Base-by-base conservation (phyloP, 345 rosid species). In the Eucalyptus shirleyi region DNA sequence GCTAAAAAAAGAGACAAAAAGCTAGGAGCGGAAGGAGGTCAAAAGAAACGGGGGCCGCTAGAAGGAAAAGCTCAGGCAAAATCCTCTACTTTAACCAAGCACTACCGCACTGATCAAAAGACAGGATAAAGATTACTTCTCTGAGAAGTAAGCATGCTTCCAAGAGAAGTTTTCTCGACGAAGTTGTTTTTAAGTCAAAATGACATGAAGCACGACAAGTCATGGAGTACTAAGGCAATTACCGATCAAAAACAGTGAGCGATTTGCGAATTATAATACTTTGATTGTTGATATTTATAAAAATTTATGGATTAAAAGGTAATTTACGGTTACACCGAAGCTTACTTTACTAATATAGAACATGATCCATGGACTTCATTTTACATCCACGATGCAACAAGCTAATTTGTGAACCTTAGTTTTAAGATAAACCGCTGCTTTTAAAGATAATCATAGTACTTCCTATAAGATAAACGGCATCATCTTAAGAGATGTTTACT, bases 261-360 rank as follows among this genome's bases (percentile, higher is more conserved):
- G 0, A 59, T 59, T 26, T 1, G 4, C 0, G n/a, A 26, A 3
- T 59, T 10, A 59, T 59, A 5, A 59, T 15, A 12, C 59, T 21
- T 53, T 26, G 32, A 28, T 6, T 62, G 34, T 30, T 2, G 6
- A 53, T 19, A 37, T 72, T 37, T 72, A 72, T 4, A 34, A 72
- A 37, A 72, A 2, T 5, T 72, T 19, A 37, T 37, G 14, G 14
- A 5, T 72, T 5, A 40, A 9, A 72, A 72, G 26, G 5, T 19
- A 34, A 69, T 69, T 69, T 69, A 34, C 2, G 3, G 4, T 0
- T 8, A 72, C 1, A 5, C 7, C 0, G 1, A 72, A 72, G 37
- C 26, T 34, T 72, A 34, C 7, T 72, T 6, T 72, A 34, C 26
- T 72, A 5, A 72, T 18, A 34, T 72, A 34, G 7, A 72, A 19